These are phyloP conservation scores for Beauveria varroae DNA, from an alignment of 2,329 filamentous ascomycete species.

Conservation along the genomic window DNA sequence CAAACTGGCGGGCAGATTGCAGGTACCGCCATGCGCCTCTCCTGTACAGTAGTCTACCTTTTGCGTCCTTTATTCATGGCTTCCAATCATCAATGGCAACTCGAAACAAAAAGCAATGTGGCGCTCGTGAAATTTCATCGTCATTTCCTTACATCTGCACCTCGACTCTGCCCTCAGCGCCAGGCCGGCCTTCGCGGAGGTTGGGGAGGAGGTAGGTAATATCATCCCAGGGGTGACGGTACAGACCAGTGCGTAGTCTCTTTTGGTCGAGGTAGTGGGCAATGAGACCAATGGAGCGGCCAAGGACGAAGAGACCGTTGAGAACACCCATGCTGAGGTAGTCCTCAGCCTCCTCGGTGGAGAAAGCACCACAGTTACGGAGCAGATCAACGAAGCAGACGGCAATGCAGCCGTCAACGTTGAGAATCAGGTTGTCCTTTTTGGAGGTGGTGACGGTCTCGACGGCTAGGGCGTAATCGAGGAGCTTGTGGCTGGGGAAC, in stretches of 20 bases:
- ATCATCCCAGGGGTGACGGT: constrained; percentile 98
- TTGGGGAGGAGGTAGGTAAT: constrained; percentile 90
- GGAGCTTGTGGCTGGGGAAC: constrained; percentile 96
- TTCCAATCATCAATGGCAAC: constrained; percentile 6
- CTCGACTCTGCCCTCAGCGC: constrained; percentile 81
- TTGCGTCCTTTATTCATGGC: constrained; percentile 5
- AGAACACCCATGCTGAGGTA: constrained; percentile 99
- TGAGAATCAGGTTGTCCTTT: constrained; percentile 99
- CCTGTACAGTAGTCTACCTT: constrained; percentile 9
- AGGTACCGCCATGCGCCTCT: neutral
- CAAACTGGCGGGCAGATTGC: neutral
- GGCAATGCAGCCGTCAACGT: constrained; percentile 95
- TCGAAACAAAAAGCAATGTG: constrained; percentile 18
- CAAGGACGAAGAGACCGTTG: constrained; percentile 98
- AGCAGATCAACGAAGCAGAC: constrained; percentile 98
- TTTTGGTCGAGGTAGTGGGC: constrained; percentile 99
- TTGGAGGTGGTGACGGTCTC: constrained; percentile 98
- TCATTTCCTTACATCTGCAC: constrained; percentile 57
- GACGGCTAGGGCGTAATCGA: constrained; percentile 96
- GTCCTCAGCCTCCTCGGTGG: constrained; percentile 91
- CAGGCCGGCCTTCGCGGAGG: constrained; percentile 62
- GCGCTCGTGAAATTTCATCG: constrained; percentile 19
- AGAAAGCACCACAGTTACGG: constrained; percentile 97
- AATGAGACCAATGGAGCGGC: constrained; percentile 96
- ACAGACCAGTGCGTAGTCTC: constrained; percentile 94